phyloP scores from a whole-genome alignment of 225 moss, liverwort and hornwort genomes.

The Takakia lepidozioides region DNA sequence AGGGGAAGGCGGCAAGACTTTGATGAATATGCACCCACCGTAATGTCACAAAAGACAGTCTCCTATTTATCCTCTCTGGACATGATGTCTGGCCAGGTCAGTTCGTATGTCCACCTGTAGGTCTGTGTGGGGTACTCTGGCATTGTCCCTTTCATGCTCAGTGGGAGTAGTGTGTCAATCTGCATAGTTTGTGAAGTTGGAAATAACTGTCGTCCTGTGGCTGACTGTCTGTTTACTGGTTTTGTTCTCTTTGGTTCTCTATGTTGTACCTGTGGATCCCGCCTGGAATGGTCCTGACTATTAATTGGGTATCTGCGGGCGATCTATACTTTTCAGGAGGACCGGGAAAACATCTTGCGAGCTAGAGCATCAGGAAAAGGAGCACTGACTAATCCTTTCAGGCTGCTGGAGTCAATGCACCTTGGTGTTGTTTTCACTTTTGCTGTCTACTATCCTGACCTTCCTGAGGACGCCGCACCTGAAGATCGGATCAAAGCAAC shows the following conservation, averaged over 20 bases:
- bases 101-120: too few relatives aligned
- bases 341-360: conserved; percentile 58
- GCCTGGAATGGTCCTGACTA: too few relatives aligned
- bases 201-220: too few relatives aligned
- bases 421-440: conserved; percentile 65
- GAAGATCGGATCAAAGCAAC: conserved; percentile 56
- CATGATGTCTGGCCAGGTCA: conserved; percentile 75
- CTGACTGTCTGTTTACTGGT: too few relatives aligned
- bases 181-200: too few relatives aligned
- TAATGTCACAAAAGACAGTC: conserved; percentile 55
- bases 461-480: conserved; percentile 41
- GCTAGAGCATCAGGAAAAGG: conserved; percentile 62
- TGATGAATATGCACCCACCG: conserved; percentile 61
- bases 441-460: conserved; percentile 48
- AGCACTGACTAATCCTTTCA: conserved; percentile 56
- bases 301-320: too few relatives aligned
- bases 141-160: too few relatives aligned
- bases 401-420: conserved; percentile 59
- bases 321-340: conserved; percentile 45
- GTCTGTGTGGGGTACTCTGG: too few relatives aligned
- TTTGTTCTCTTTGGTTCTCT: too few relatives aligned
- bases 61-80: conserved; percentile 57
- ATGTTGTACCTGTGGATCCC: too few relatives aligned
- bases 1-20: conserved; percentile 44
- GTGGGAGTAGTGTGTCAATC: too few relatives aligned